phyloP scores from a whole-genome alignment of 805 yeast species.

The Hanseniaspora thailandica region DNA sequence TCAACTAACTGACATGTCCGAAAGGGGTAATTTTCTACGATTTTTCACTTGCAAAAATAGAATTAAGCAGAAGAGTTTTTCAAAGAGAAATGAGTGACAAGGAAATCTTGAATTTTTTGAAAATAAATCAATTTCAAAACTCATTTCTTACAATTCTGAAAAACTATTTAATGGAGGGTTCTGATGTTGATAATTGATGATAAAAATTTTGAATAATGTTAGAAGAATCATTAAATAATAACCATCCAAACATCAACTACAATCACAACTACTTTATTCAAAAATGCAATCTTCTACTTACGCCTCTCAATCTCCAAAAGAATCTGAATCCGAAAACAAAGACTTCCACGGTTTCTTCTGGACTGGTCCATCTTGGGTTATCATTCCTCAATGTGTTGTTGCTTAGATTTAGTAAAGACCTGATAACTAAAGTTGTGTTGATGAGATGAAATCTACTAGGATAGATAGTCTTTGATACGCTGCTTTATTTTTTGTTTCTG shows the following conservation, averaged over 20 bases:
- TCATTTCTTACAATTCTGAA: background rate
- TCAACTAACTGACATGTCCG: background rate
- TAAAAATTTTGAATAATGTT: background rate
- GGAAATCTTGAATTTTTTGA: too few species aligned
- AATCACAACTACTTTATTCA: background rate
- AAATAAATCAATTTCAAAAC: background rate
- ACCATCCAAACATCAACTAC: slow-evolving; percentile 7
- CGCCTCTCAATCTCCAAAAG: slow-evolving; percentile 13
- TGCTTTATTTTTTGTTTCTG: too few species aligned
- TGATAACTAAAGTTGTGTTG: too few species aligned
- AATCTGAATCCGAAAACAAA: slow-evolving; percentile 15
- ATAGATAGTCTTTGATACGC: too few species aligned
- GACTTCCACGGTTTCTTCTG: slow-evolving; percentile 14
- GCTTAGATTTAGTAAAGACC: background rate
- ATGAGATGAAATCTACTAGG: too few species aligned
- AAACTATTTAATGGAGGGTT: background rate
- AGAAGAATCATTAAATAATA: background rate
- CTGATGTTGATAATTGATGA: background rate
- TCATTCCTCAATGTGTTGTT: slow-evolving; percentile 16
- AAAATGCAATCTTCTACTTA: slow-evolving; percentile 14
- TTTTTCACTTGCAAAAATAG: background rate
- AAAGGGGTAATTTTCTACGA: background rate
- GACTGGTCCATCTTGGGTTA: slow-evolving; percentile 14
- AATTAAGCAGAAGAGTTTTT: background rate
- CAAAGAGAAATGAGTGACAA: background rate